Base-by-base conservation (phyloP, 2,329 filamentous ascomycete genomes). In the Thielaviopsis euricoi region DNA sequence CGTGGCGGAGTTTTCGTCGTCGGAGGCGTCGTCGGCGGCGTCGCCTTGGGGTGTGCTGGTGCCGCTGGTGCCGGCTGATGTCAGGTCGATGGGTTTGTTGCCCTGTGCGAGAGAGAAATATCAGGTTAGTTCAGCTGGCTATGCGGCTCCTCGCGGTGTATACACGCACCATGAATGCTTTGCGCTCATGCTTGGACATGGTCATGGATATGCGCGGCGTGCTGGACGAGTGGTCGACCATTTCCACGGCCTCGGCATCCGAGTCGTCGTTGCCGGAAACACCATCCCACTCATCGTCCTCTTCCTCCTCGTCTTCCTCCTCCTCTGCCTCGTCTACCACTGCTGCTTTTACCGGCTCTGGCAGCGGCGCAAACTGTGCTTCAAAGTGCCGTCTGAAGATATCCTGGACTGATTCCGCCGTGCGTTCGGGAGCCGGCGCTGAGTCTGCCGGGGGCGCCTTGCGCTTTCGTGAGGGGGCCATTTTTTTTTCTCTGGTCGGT, bases 371-470 rank as follows among this genome's bases (percentile, higher is more conserved):
- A 73, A 96, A 97, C 67, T 86, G 83, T 26, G 87, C 81, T 71
- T 96, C 93, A 67, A 97, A 97, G 67, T 91, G 86, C 64, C 81
- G 81, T 59, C 83, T 82, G 66, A 98, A 87, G 59, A 90, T 78
- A 58, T 85, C 87, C 64, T 87, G 82, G 13, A 86, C 76, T 60
- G 83, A 77, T 62, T 79, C 73, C 48, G 72, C 68, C 1, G 55
- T 19, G 67, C 70, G 25, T 17, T 33, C 29, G n/a, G 17, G 29
- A 26, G 23, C 68, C 57, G 1, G 65, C 7, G 29, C 29, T 10
- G 29, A 33, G 29, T 33, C 59, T 3, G 66, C 64, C 37, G 64
- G 64, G 13, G 66, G 58, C 6, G 69, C 66, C 63, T 78, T 79
- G 61, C 76, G 73, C 65, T 80, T 80, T 46, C 76, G 59, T 12